Evolutionary conservation across 208 protist species (phyloP).

Genomic region (Sergeia podlipaevii): DNA sequence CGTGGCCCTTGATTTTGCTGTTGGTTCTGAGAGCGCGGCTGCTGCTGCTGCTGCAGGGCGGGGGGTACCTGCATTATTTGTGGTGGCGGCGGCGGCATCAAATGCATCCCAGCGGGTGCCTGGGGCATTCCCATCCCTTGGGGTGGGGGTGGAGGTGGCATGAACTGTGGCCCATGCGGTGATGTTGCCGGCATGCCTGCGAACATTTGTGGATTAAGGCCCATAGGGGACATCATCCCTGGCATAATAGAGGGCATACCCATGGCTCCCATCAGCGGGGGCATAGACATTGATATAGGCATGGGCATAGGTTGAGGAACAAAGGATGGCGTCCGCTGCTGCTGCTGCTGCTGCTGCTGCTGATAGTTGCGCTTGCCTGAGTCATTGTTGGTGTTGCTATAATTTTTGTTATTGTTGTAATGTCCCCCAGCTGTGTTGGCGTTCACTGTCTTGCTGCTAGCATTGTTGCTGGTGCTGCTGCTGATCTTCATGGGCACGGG

Average conservation of each 20-base stretch:
- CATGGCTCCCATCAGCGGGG: slow-evolving; percentile 13
- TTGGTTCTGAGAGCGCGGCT: too few relatives aligned
- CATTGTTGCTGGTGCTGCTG: slow-evolving; percentile 3
- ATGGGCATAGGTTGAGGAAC: too few relatives aligned
- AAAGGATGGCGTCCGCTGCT: too few relatives aligned
- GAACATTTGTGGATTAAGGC: neutral
- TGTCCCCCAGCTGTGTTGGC: too few relatives aligned
- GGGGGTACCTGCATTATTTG: neutral
- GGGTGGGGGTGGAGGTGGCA: slow-evolving; percentile 10
- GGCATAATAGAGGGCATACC: slow-evolving; percentile 14
- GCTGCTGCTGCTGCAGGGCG: too few relatives aligned
- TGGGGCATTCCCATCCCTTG: neutral
- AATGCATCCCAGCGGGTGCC: neutral
- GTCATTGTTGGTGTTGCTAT: neutral
- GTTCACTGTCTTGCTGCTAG: neutral
- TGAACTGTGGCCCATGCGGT: slow-evolving; percentile 10
- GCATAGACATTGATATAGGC: slow-evolving; percentile 23
- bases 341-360: slow-evolving; percentile 6
- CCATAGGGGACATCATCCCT: slow-evolving; percentile 19
- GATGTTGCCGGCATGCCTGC: slow-evolving; percentile 12
- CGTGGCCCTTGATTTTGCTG: too few relatives aligned
- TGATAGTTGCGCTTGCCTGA: neutral
- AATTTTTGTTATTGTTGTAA: neutral
- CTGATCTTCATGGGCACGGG: neutral
- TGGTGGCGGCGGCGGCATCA: neutral